phyloP scores from a whole-genome alignment of 352 stramenopile genomes.

The Pythium aristosporum region DNA sequence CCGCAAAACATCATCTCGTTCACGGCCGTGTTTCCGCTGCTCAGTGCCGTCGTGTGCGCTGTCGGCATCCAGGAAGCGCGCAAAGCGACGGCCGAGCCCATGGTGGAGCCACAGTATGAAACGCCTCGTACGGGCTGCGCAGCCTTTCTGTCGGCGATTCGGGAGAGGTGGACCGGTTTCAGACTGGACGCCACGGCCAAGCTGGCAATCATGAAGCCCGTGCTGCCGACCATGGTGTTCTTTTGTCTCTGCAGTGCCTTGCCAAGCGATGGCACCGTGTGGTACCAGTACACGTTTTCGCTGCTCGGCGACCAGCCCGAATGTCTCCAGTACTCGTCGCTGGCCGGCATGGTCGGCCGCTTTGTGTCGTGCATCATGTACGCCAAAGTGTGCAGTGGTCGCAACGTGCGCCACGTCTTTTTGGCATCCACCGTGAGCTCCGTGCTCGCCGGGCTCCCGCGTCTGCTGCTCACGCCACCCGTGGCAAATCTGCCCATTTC shows the following conservation, averaged over 20 bases:
- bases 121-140: not conserved
- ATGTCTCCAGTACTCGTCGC: conserved; percentile 71
- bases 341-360: conserved; percentile 65
- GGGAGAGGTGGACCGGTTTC: conserved; percentile 37
- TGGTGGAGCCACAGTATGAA: conserved; percentile 3
- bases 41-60: conserved; percentile 48
- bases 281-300: conserved; percentile 82
- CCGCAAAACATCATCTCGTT: conserved; percentile 61
- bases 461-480: conserved; percentile 61
- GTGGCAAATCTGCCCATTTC: conserved; percentile 53
- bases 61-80: conserved; percentile 47
- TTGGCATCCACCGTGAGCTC: conserved; percentile 69
- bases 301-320: conserved; percentile 54
- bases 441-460: conserved; percentile 59
- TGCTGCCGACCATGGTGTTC: conserved; percentile 75
- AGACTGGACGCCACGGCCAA: conserved; percentile 47
- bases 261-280: conserved; percentile 59
- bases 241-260: conserved; percentile 81
- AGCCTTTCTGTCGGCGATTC: conserved; percentile 11
- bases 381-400: conserved; percentile 59
- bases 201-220: conserved; percentile 43
- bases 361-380: conserved; percentile 80
- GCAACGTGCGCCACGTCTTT: conserved; percentile 72
- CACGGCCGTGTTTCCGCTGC: conserved; percentile 55
- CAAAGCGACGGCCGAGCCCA: not conserved